Percentiles rank a stretch among this genome's conserved stretches.
Evolutionary conservation across 2,329 filamentous ascomycete genomes (phyloP).

Genomic region (Westerdykella aurantiaca): DNA sequence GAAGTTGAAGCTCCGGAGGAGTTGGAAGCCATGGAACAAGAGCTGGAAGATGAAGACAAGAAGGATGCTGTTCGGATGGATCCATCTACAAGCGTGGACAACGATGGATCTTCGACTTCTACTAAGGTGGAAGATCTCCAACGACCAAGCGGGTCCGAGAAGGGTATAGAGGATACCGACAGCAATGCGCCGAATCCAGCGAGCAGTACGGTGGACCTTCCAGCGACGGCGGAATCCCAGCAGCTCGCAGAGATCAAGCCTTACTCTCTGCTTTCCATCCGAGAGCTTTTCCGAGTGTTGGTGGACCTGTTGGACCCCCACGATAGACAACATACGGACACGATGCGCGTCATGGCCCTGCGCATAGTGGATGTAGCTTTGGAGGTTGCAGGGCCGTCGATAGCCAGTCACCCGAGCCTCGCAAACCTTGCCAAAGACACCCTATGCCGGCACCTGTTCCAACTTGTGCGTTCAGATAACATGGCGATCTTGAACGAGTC

Average conservation of each 20-base stretch:
- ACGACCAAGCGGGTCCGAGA: conserved; percentile 28
- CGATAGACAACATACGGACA: conserved; percentile 85
- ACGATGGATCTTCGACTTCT: conserved; percentile 33
- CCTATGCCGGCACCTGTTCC: conserved; percentile 89
- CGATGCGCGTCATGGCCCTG: conserved; percentile 94
- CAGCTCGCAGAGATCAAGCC: conserved; percentile 61
- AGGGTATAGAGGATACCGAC: conserved; percentile 31
- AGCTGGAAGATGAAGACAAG: conserved; percentile 54
- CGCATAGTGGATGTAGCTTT: conserved; percentile 95
- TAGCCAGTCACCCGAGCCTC: conserved; percentile 83
- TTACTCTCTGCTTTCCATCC: conserved; percentile 89
- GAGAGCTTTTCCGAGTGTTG: conserved; percentile 87
- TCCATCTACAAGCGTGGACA: conserved; percentile 62
- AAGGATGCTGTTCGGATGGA: conserved; percentile 80
- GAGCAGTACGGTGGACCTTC: conserved; percentile 41
- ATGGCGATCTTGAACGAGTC: conserved; percentile 93
- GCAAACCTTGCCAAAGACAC: conserved; percentile 87
- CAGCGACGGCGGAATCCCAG: conserved; percentile 32
- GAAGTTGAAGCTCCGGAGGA: conserved; percentile 69
- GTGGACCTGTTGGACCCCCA: conserved; percentile 92
- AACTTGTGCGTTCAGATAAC: conserved; percentile 92
- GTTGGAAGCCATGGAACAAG: conserved; percentile 59
- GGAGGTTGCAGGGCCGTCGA: conserved; percentile 91
- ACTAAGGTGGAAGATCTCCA: conserved; percentile 33
- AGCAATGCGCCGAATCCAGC: conserved; percentile 36